phyloP scores from a whole-genome alignment of 257 asterid species.

The Solanum chmielewskii region DNA sequence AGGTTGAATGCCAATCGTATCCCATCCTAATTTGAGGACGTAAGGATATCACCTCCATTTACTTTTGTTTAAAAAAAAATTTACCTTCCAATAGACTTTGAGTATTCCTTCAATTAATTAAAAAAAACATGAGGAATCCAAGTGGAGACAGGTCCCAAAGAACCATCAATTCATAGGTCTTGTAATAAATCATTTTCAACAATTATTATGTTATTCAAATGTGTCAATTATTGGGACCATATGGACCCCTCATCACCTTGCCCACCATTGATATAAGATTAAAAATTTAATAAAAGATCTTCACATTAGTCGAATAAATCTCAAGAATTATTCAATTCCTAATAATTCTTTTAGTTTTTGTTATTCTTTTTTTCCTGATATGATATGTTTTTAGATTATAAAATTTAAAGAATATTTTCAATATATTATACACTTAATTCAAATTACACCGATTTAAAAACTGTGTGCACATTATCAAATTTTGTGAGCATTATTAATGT shows the following conservation, averaged over 20 bases:
- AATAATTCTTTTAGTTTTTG: not conserved
- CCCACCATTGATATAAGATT: not conserved
- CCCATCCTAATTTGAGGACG: not conserved
- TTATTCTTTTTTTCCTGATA: not conserved
- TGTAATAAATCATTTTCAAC: conserved; percentile 1
- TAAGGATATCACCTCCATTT: not conserved
- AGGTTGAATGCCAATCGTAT: not conserved
- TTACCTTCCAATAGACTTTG: not conserved
- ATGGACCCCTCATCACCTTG: not conserved
- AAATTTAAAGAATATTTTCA: not conserved
- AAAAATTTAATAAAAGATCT: not conserved
- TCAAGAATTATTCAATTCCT: not conserved
- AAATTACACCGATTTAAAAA: not conserved
- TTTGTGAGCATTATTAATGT: not conserved
- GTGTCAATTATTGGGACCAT: conserved; percentile 11
- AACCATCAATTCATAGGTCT: not conserved
- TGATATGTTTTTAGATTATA: not conserved
- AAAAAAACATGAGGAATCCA: not conserved
- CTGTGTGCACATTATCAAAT: not conserved
- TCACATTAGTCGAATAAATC: not conserved
- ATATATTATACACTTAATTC: not conserved
- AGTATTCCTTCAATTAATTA: not conserved
- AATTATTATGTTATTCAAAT: not conserved
- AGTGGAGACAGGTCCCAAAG: not conserved
- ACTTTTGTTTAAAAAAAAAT: not conserved